Evolutionary conservation across 1,284 basidiomycete species (phyloP), one percentile per base, ranked within the genome.

Genomic region (Takashimella tepidaria): DNA sequence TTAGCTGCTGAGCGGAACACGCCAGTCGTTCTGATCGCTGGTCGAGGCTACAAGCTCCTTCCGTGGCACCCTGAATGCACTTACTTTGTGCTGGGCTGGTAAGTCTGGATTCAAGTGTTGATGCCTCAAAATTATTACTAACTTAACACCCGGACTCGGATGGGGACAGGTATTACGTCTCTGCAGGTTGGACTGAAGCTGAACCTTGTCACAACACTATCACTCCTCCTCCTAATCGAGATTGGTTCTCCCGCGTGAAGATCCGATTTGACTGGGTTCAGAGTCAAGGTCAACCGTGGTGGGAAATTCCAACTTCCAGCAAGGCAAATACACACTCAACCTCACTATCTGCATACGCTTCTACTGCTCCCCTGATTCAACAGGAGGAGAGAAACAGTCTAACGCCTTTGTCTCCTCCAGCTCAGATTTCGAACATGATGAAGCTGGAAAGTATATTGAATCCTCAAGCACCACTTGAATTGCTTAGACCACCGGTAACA

Each of bases 241-340:
- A 55, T 31, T 72, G 59, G 41, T 67, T 63, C 52, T 63, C 66
- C 44, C 64, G 72, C 23, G 57, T 65, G 47, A 74, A 74, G 58
- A 61, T 74, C 27, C 62, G 72, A 1, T 74, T 74, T 49, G 70
- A 74, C 53, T 72, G 72, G 72, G 60, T 70, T 6, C 47, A 64
- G 2, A 53, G 50, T 5, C 72, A 74, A 56, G 72, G 72, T 2
- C 31, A 25, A 42, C 72, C 72, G 3, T 74, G 72, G 72, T 74
- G 70, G 69, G 40, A 37, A n/a, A n/a, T 41, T 21, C 19, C n/a
- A n/a, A n/a, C n/a, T n/a, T n/a, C n/a, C n/a, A n/a, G n/a, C n/a
- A n/a, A n/a, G n/a, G 31, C 31, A 37, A 37, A 37, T 16, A 8
- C 31, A 37, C 31, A 37, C 16, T 16, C 10, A 37, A 37, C 31